phyloP scores from a whole-genome alignment of 2,329 filamentous ascomycete species.

The Penicillium hordei region DNA sequence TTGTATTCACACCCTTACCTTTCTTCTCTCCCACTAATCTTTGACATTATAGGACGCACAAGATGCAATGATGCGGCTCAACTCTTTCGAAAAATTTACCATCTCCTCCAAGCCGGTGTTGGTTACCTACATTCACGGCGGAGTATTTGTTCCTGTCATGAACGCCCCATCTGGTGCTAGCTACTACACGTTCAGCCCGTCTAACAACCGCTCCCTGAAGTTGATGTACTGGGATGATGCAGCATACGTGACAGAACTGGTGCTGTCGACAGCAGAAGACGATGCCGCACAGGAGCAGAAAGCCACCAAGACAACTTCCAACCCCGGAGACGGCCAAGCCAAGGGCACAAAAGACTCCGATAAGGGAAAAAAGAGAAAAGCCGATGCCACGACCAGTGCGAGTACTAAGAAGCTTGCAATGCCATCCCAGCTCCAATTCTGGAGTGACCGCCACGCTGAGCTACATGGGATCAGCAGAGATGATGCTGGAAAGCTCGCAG shows the following conservation, averaged over 20 bases:
- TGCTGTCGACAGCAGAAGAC: conserved; percentile 56
- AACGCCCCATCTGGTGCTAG: conserved; percentile 59
- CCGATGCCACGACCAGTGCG: conserved; percentile 40
- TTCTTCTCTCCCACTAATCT: background rate
- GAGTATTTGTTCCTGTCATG: conserved; percentile 75
- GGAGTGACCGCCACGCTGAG: conserved; percentile 69
- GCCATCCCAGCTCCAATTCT: conserved; percentile 67
- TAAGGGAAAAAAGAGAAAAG: conserved; percentile 50
- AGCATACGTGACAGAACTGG: conserved; percentile 66
- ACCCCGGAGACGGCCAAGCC: conserved; percentile 25
- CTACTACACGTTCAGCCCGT: conserved; percentile 66
- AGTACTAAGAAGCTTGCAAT: conserved; percentile 51
- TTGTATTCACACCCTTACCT: background rate
- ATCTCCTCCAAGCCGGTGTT: conserved; percentile 71
- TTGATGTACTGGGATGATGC: conserved; percentile 76
- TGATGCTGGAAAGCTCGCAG: conserved; percentile 25
- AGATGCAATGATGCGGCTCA: conserved; percentile 70
- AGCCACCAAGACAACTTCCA: conserved; percentile 17
- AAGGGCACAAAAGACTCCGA: conserved; percentile 43
- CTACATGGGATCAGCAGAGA: conserved; percentile 55
- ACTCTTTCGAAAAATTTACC: conserved; percentile 71
- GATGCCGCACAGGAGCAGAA: conserved; percentile 31
- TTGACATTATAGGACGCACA: conserved; percentile 58
- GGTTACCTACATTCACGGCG: conserved; percentile 76
- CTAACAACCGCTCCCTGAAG: conserved; percentile 66